These are phyloP conservation scores for Prunus mongolica DNA, from an alignment of 306 rosid genomes.

Conservation along the genomic window DNA sequence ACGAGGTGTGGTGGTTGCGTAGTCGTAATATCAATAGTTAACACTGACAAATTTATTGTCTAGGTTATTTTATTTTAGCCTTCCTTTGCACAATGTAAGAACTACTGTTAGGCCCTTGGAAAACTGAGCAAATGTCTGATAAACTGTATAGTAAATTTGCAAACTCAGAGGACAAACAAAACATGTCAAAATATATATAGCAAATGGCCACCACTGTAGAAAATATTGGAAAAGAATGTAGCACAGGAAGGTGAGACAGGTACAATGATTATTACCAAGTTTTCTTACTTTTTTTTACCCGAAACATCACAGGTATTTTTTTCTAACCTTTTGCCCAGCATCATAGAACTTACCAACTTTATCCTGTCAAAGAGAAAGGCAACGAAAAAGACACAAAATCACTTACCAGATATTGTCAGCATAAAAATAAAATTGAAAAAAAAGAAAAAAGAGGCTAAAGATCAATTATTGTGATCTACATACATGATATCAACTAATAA, in stretches of 20 bases:
- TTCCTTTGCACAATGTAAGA: not conserved
- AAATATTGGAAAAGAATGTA: slow-evolving; percentile 8
- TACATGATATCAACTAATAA: not conserved
- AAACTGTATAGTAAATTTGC: not conserved
- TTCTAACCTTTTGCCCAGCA: slow-evolving; percentile 22
- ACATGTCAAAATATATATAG: not conserved
- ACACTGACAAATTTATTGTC: not conserved
- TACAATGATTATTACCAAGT: slow-evolving; percentile 26
- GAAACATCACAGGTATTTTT: slow-evolving; percentile 29
- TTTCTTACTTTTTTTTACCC: slow-evolving; percentile 34
- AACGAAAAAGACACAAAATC: slow-evolving; percentile 10
- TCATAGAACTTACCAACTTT: slow-evolving; percentile 86
- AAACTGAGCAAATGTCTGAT: not conserved
- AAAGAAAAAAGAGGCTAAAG: no score
- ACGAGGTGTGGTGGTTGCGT: not conserved
- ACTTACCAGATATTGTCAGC: not conserved
- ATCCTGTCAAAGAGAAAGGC: slow-evolving; percentile 61
- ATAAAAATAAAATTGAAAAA: not conserved
- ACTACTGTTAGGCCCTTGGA: not conserved
- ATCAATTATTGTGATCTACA: not conserved
- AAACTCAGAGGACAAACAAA: no score
- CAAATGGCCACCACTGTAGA: not conserved
- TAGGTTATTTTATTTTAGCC: not conserved
- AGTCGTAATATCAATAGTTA: not conserved
- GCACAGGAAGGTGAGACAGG: slow-evolving; percentile 7